Conservation (phyloP, 2,329 filamentous ascomycete species). For the Paecilomyces niveus region DNA sequence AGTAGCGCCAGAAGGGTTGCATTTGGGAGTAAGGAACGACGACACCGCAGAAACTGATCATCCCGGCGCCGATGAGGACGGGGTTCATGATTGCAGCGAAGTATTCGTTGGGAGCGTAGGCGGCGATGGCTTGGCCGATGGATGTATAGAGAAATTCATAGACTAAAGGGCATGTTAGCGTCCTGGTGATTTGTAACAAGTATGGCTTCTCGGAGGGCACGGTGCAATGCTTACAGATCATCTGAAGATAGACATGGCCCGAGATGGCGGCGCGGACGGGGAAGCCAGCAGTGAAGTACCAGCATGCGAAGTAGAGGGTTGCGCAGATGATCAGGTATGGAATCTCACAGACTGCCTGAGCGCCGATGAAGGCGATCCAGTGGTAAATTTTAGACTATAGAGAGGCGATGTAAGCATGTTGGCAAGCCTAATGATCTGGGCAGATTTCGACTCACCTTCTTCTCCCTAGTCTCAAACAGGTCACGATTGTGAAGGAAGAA, state of each 20-base stretch:
- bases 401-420: neutral
- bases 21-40: slow-evolving; percentile 31
- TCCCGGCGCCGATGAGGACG: slow-evolving; percentile 42
- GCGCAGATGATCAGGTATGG: slow-evolving; percentile 41
- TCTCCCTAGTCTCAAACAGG: slow-evolving; percentile 54
- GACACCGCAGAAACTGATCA: slow-evolving; percentile 34
- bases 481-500: slow-evolving; percentile 51
- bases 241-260: slow-evolving; percentile 33
- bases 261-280: slow-evolving; percentile 23
- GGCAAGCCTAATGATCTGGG: neutral
- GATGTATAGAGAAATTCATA: slow-evolving; percentile 39
- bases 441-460: slow-evolving; percentile 33
- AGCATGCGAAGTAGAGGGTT: slow-evolving; percentile 44
- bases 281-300: slow-evolving; percentile 53
- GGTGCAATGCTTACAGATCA: slow-evolving; percentile 24
- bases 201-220: no score
- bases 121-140: slow-evolving; percentile 45
- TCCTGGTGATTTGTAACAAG: neutral
- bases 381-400: slow-evolving; percentile 50
- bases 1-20: slow-evolving; percentile 36
- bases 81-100: slow-evolving; percentile 55
- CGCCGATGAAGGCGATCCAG: slow-evolving; percentile 54
- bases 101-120: slow-evolving; percentile 55
- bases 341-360: slow-evolving; percentile 42
- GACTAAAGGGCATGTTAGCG: slow-evolving; percentile 16